Percentiles rank a stretch among this genome's conserved stretches.
These are phyloP conservation scores for Pseudogymnoascus sp. DNA, from an alignment of 2,329 filamentous ascomycete species.

Conservation along the genomic window DNA sequence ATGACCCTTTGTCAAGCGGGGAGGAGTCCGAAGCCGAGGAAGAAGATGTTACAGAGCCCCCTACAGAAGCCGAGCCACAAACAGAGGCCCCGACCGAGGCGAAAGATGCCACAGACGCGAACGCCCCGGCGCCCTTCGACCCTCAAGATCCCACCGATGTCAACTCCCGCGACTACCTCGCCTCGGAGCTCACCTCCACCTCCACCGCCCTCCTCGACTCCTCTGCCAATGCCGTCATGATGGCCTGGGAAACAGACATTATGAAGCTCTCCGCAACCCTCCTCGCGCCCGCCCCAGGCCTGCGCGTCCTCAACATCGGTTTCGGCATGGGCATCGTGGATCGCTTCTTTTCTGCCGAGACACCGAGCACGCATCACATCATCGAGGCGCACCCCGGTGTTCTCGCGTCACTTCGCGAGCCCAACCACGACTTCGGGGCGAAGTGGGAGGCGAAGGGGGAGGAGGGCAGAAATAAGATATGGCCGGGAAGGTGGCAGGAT, in stretches of 20 bases:
- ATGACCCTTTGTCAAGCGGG: conserved; percentile 56
- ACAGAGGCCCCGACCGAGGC: conserved; percentile 23
- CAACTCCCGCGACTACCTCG: conserved; percentile 59
- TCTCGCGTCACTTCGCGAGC: conserved; percentile 48
- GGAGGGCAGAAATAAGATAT: conserved; percentile 59
- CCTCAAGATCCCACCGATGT: conserved; percentile 34
- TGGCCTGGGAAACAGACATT: conserved; percentile 83
- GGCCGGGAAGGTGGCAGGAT: conserved; percentile 74
- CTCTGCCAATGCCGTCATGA: conserved; percentile 80
- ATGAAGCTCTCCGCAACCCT: conserved; percentile 69
- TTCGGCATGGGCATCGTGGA: conserved; percentile 91
- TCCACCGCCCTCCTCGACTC: conserved; percentile 62
- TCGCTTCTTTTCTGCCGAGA: conserved; percentile 59
- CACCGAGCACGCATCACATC: conserved; percentile 67
- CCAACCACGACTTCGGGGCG: conserved; percentile 38
- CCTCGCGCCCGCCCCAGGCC: conserved; percentile 48
- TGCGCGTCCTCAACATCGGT: conserved; percentile 73
- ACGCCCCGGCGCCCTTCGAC: conserved; percentile 19
- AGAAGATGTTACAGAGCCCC: conserved; percentile 27
- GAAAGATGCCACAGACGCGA: conserved; percentile 17
- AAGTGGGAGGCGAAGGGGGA: conserved; percentile 47
- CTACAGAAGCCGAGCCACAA: conserved; percentile 22
- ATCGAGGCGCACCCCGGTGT: conserved; percentile 78
- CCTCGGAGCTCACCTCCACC: conserved; percentile 55
- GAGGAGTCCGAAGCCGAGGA: conserved; percentile 38